Percentiles rank a stretch among this genome's conserved stretches.
Evolutionary conservation across 1,284 basidiomycete species (phyloP).

Genomic region (Volvariella volvacea): DNA sequence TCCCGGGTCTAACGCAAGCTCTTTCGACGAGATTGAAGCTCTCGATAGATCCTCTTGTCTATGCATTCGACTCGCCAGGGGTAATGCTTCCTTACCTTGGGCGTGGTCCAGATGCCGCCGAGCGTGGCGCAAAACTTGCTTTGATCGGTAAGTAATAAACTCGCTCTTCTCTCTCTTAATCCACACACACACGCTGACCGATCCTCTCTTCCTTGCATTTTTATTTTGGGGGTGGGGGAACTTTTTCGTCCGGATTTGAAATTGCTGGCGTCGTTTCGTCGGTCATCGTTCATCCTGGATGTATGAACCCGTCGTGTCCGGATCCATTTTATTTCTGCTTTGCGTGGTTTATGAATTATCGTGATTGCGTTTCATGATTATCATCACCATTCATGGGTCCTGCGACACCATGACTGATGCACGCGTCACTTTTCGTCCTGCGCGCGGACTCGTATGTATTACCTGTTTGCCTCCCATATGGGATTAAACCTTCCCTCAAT

Average conservation of each 20-base stretch:
- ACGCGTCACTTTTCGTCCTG: too few species aligned
- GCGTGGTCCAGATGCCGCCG: conserved; percentile 74
- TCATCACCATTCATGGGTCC: too few species aligned
- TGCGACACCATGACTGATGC: too few species aligned
- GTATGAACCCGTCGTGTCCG: too few species aligned
- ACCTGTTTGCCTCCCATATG: too few species aligned
- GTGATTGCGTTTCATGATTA: too few species aligned
- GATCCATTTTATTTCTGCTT: too few species aligned
- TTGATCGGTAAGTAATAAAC: conserved; percentile 69
- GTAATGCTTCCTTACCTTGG: conserved; percentile 98
- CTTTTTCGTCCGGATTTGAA: background rate
- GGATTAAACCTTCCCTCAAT: too few species aligned
- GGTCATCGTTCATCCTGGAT: too few species aligned
- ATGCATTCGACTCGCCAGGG: conserved; percentile 94
- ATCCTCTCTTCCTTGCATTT: background rate
- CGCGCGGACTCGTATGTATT: too few species aligned
- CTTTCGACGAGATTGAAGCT: conserved; percentile 82
- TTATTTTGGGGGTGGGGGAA: background rate
- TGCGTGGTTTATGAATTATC: too few species aligned
- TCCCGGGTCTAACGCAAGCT: conserved; percentile 83
- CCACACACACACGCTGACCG: background rate
- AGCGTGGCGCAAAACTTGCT: conserved; percentile 89
- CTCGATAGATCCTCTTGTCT: conserved; percentile 74
- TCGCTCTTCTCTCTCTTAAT: conserved; percentile 3
- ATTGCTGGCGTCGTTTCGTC: background rate